Evolutionary conservation across 148 eudicot species (phyloP), one percentile per base, ranked within the genome.

Genomic region (Heliamphora exappendiculata): DNA sequence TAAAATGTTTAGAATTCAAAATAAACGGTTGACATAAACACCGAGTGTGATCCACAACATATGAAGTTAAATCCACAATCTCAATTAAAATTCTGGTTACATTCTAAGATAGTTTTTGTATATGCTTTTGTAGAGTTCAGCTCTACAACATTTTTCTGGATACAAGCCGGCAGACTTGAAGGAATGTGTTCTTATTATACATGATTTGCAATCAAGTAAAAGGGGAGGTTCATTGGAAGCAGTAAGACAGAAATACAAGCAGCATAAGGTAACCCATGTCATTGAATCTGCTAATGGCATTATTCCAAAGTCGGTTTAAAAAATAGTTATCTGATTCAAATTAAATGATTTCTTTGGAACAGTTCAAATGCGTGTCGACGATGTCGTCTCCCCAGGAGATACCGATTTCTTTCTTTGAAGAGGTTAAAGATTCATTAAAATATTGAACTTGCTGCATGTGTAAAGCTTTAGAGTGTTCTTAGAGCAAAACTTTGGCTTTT

Each of bases 341-440:
- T 68, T 51, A 58, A 22, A 26, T 50, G 59, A 69, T 42, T 67
- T 69, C 5, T 29, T 72, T 80, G 76, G 65, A 53, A 82, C 91
- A 88, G 91, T 89, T 87, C 86, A 94, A 94, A 77, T 86, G 87
- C 24, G 97, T 87, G 26, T 92, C 97, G 0, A 68, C 88, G 36
- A 34, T 92, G 79, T 34, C 81, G 57, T 87, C 92, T 44, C 83
- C 82, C 77, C 51, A 85, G 24, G 90, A 81, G 67, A 85, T 95
- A 54, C 94, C 96, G 1, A 71, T 67, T 70, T 84, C 83, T 11
- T 88, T 78, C 45, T 95, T 92, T 24, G 82, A 86, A 42, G 87
- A 89, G 29, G 76, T 76, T 44, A 47, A 73, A 76, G 85, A 84
- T 36, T 77, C 75, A 70, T 81, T 31, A n/a, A 24, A 28, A 13